Evolutionary conservation across 2,329 filamentous ascomycete genomes (phyloP).

Genomic region (Xylaria sp.): DNA sequence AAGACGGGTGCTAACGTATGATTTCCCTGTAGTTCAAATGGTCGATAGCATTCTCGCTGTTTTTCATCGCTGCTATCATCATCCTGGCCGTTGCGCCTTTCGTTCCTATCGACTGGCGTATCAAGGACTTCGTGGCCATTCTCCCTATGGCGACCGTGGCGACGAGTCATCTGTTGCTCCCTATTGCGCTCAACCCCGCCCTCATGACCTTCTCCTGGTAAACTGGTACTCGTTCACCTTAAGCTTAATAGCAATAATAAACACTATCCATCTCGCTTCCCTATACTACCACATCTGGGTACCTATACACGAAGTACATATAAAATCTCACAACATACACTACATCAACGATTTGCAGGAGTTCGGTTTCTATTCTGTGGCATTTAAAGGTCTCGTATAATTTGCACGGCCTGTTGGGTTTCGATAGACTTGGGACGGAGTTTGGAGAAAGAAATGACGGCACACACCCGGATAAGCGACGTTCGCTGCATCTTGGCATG

Average conservation of each 20-base stretch:
- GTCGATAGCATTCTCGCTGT: slow-evolving; percentile 70
- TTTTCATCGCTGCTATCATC: slow-evolving; percentile 71
- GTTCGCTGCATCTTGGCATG: slow-evolving; percentile 15
- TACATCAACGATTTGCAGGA: slow-evolving; percentile 19
- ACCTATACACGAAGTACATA: slow-evolving; percentile 23
- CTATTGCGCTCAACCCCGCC: slow-evolving; percentile 80
- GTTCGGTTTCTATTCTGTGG: slow-evolving; percentile 15
- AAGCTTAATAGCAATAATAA: slow-evolving; percentile 21
- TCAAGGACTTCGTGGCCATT: slow-evolving; percentile 79
- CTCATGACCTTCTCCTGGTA: slow-evolving; percentile 85
- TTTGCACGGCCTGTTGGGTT: slow-evolving; percentile 9
- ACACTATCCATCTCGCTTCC: not conserved
- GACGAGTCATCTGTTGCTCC: slow-evolving; percentile 75
- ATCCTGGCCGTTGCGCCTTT: slow-evolving; percentile 72
- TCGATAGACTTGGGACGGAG: slow-evolving; percentile 31
- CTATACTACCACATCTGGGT: not conserved
- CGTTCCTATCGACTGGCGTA: slow-evolving; percentile 72
- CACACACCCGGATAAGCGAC: slow-evolving; percentile 17
- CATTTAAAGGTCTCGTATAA: slow-evolving; percentile 9
- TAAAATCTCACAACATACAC: slow-evolving; percentile 5
- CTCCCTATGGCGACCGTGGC: slow-evolving; percentile 79
- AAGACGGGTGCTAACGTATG: slow-evolving; percentile 17
- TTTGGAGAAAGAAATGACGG: slow-evolving; percentile 27
- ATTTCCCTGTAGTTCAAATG: slow-evolving; percentile 71
- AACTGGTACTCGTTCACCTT: slow-evolving; percentile 11